phyloP scores from a whole-genome alignment of 208 protist species.

The Trypanosoma grayi region DNA sequence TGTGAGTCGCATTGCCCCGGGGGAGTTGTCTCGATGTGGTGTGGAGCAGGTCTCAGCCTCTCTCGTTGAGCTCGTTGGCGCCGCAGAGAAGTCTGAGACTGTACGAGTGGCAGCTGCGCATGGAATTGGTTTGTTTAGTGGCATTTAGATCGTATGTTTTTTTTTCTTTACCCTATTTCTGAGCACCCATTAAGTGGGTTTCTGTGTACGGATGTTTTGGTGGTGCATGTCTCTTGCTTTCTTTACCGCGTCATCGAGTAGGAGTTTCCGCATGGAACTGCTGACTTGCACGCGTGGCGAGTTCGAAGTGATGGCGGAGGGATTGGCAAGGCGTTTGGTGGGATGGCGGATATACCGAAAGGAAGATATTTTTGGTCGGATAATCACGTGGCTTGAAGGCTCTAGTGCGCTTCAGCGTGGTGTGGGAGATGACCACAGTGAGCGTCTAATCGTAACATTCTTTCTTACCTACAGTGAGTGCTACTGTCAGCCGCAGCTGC shows the following conservation, averaged over 20 bases:
- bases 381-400: slow-evolving; percentile 18
- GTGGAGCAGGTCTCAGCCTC: no score
- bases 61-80: no score
- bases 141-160: no score
- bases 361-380: slow-evolving; percentile 18
- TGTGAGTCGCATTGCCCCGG: no score
- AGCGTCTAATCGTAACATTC: slow-evolving; percentile 20
- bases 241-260: neutral
- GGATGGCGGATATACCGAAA: slow-evolving; percentile 14
- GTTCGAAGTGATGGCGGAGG: slow-evolving; percentile 24
- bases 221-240: neutral
- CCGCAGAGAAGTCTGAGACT: no score
- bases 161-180: no score
- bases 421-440: neutral
- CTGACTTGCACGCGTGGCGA: slow-evolving; percentile 25
- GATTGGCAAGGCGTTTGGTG: neutral
- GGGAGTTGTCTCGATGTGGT: no score
- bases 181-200: no score
- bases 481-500: slow-evolving; percentile 40
- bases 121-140: no score
- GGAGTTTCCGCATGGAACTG: neutral
- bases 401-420: slow-evolving; percentile 1
- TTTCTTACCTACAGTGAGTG: slow-evolving; percentile 32
- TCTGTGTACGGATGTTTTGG: no score
- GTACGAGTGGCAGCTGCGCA: no score